A percentile compares a stretch with the other conserved stretches of the same genome.
Conservation (phyloP, 106 monocot species). For the Hemerocallis citrina region DNA sequence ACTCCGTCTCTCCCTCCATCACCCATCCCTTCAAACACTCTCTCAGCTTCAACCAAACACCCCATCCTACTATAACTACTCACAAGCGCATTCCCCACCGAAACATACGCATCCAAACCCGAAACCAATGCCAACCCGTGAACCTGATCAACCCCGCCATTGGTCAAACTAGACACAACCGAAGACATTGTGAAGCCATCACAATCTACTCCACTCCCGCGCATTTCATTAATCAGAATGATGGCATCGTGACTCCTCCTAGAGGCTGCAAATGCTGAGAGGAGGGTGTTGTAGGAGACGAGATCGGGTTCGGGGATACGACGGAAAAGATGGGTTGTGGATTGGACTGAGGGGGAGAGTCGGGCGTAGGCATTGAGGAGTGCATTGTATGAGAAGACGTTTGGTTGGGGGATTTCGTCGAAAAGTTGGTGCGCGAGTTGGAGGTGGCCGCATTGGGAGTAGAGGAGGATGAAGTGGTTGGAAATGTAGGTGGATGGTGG, state of each 20-base stretch:
- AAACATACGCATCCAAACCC: constrained; percentile 34
- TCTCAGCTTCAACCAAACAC: constrained; percentile 15
- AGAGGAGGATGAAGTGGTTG: constrained; percentile 54
- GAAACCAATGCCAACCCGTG: constrained; percentile 25
- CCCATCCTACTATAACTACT: constrained; percentile 29
- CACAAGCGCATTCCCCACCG: constrained; percentile 46
- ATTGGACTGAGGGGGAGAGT: constrained; percentile 9
- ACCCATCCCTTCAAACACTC: constrained; percentile 23
- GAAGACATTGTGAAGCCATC: constrained; percentile 56
- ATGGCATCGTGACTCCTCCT: constrained; percentile 13
- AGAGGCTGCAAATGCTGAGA: constrained; percentile 27
- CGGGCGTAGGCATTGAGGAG: constrained; percentile 55
- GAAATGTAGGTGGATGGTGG: constrained; percentile 39
- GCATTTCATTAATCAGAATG: constrained; percentile 29
- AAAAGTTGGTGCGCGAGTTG: constrained; percentile 34
- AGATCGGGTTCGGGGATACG: constrained; percentile 48
- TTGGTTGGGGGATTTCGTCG: constrained; percentile 58
- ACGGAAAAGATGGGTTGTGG: constrained; percentile 23
- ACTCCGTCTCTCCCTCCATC: constrained; percentile 18
- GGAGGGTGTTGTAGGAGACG: constrained; percentile 65
- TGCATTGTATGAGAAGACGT: constrained; percentile 69
- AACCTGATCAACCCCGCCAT: constrained; percentile 13
- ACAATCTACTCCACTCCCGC: background rate
- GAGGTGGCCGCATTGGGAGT: constrained; percentile 33
- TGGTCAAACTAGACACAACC: constrained; percentile 22